These are phyloP conservation scores for Crucibulum laeve DNA, from an alignment of 768 basidiomycete species.

Conservation along the genomic window DNA sequence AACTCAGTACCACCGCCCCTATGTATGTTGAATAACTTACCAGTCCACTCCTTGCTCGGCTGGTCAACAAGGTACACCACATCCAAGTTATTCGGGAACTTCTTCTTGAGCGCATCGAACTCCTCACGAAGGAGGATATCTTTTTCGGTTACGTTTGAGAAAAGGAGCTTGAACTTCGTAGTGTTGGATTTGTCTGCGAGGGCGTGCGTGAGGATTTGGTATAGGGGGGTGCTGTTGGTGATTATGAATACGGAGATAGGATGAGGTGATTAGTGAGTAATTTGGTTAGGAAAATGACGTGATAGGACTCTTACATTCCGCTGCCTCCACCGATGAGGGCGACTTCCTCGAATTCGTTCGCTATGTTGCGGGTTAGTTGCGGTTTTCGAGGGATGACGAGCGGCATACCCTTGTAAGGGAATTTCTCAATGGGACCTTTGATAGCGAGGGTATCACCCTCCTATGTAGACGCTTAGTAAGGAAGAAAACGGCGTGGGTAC, in stretches of 20 bases:
- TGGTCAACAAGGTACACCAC: constrained; percentile 88
- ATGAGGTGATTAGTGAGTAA: constrained; percentile 1
- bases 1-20: not conserved
- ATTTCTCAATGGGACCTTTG: constrained; percentile 91
- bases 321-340: constrained; percentile 91
- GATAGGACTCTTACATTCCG: constrained; percentile 63
- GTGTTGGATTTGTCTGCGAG: constrained; percentile 72
- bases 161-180: constrained; percentile 92
- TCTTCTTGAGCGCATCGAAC: constrained; percentile 64
- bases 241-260: constrained; percentile 4
- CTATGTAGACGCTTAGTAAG: too few relatives aligned
- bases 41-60: constrained; percentile 52
- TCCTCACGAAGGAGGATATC: constrained; percentile 88
- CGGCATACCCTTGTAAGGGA: constrained; percentile 70
- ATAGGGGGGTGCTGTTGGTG: constrained; percentile 66
- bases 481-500: constrained; percentile 2
- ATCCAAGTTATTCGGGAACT: constrained; percentile 68
- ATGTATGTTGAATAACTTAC: constrained; percentile 23
- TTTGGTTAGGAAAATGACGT: not conserved
- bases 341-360: constrained; percentile 80
- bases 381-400: not conserved
- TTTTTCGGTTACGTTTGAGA: constrained; percentile 82
- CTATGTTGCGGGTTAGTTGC: constrained; percentile 27
- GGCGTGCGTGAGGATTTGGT: constrained; percentile 76
- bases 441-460: constrained; percentile 79